Evolutionary conservation across 441 rosid species (phyloP).

Genomic region (Flueggea neowawraea): DNA sequence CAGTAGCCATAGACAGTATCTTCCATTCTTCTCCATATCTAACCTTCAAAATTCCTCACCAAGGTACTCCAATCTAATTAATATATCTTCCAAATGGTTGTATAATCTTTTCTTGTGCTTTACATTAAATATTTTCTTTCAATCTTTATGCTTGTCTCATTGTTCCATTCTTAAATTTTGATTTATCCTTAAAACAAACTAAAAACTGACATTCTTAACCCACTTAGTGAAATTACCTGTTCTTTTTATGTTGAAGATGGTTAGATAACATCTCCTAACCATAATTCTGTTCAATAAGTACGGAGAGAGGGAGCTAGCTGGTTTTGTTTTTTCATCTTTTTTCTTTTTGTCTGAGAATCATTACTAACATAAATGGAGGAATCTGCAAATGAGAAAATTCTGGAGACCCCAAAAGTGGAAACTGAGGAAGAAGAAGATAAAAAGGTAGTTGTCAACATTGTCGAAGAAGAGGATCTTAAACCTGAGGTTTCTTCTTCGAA

Average conservation of each 20-base stretch:
- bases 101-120: too few relatives aligned
- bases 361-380: constrained; percentile 37
- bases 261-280: not conserved
- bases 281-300: not conserved
- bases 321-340: not conserved
- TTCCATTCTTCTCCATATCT: not conserved
- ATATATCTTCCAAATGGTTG: too few relatives aligned
- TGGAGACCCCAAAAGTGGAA: constrained; percentile 21
- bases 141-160: too few relatives aligned
- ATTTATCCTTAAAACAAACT: too few relatives aligned
- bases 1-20: not conserved
- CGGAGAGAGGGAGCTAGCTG: not conserved
- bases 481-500: constrained; percentile 15
- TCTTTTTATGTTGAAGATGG: too few relatives aligned
- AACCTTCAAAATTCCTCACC: not conserved
- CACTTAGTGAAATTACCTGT: too few relatives aligned
- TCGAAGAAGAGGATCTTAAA: constrained; percentile 11
- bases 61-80: too few relatives aligned
- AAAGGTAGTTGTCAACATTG: constrained; percentile 6
- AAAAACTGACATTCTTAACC: too few relatives aligned
- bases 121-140: too few relatives aligned
- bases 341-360: constrained; percentile 1
- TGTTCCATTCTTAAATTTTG: too few relatives aligned
- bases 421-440: constrained; percentile 13
- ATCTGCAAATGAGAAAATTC: constrained; percentile 26